phyloP scores from a whole-genome alignment of 306 rosid genomes.

The Morella rubra region DNA sequence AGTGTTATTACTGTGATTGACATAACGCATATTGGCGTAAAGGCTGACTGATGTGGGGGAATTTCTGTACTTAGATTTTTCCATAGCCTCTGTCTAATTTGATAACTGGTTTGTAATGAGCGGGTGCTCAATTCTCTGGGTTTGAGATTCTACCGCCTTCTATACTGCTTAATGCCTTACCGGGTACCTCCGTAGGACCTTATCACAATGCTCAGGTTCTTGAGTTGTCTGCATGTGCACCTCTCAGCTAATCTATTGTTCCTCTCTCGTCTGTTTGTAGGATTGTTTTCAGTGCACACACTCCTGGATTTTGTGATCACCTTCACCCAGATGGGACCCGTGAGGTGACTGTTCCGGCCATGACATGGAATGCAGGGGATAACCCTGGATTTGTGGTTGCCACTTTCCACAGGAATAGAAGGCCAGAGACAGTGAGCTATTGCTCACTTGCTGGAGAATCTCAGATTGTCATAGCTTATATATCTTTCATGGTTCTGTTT shows the following conservation, averaged over 20 bases:
- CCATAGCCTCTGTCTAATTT: not conserved
- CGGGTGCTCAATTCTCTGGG: not conserved
- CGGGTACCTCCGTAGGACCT: not conserved
- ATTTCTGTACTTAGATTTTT: not conserved
- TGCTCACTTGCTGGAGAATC: constrained; percentile 72
- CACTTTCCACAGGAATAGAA: constrained; percentile 48
- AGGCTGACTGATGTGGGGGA: not conserved
- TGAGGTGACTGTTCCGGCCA: constrained; percentile 65
- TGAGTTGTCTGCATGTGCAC: constrained; percentile 5
- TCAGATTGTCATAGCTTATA: constrained; percentile 40
- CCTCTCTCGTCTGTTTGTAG: constrained; percentile 35
- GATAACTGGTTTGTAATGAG: not conserved
- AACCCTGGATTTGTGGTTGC: constrained; percentile 75
- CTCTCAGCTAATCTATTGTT: constrained; percentile 9
- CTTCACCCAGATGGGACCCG: constrained; percentile 57
- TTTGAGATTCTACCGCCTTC: not conserved
- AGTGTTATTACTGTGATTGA: not conserved
- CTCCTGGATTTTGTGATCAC: constrained; percentile 37
- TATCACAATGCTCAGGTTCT: not conserved
- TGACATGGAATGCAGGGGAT: constrained; percentile 69
- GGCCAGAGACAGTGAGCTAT: constrained; percentile 51
- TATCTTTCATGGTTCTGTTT: constrained; percentile 36
- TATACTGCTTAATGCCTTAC: constrained; percentile 3
- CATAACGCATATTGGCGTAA: not conserved
- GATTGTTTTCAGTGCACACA: constrained; percentile 66